phyloP scores from a whole-genome alignment of 352 stramenopile genomes.

The Globisporangium paddicum region DNA sequence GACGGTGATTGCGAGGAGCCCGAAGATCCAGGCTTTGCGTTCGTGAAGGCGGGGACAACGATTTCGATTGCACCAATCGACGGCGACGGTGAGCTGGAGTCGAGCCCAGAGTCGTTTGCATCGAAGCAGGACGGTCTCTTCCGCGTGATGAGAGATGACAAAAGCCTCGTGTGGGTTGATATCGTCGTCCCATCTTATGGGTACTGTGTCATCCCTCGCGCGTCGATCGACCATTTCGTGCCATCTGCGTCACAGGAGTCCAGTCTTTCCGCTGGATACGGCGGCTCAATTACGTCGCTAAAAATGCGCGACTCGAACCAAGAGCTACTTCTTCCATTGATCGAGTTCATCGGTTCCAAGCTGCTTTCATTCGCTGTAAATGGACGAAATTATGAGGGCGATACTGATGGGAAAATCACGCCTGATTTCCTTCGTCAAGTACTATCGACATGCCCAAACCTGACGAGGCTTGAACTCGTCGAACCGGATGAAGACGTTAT shows the following conservation, averaged over 20 bases:
- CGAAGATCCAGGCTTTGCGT: background rate
- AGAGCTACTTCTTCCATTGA: background rate
- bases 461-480: background rate
- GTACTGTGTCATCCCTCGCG: background rate
- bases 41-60: background rate
- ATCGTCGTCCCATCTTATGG: conserved; percentile 1
- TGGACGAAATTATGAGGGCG: background rate
- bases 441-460: background rate
- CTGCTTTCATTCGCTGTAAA: background rate
- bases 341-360: background rate
- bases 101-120: background rate
- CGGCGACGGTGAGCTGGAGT: background rate
- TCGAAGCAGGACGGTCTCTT: conserved; percentile 1
- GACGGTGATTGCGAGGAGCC: background rate
- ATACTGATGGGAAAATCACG: background rate
- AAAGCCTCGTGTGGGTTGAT: background rate
- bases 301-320: background rate
- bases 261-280: background rate
- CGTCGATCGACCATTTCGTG: background rate
- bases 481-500: background rate
- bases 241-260: background rate
- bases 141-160: conserved; percentile 1
- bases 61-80: background rate
- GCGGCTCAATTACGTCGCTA: background rate
- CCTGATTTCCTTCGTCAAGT: background rate